phyloP scores from a whole-genome alignment of 2,329 filamentous ascomycete species.

The Colletotrichum sp. region DNA sequence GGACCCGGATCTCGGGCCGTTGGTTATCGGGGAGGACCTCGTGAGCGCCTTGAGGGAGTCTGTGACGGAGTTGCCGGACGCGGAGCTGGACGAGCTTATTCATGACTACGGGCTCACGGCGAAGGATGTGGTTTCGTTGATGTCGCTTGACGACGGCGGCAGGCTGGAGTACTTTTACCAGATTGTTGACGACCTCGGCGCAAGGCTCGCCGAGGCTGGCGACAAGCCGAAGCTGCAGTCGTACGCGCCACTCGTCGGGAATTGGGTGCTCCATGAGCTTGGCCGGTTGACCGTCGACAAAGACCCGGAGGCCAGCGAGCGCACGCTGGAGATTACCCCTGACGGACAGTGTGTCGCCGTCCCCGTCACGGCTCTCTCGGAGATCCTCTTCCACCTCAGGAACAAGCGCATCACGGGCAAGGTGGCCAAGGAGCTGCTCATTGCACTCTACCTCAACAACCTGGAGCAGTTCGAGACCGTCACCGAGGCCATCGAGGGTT shows the following conservation, averaged over 20 bases:
- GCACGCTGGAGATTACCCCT: constrained; percentile 41
- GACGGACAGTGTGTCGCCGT: constrained; percentile 54
- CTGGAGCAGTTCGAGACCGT: constrained; percentile 44
- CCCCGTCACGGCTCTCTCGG: constrained; percentile 51
- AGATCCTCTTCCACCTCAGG: constrained; percentile 55
- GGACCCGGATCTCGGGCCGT: constrained; percentile 85
- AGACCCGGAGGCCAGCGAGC: constrained; percentile 26
- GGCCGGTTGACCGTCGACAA: constrained; percentile 68
- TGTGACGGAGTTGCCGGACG: constrained; percentile 76
- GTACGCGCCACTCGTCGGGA: constrained; percentile 56
- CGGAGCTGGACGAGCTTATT: constrained; percentile 67
- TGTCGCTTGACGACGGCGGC: constrained; percentile 78
- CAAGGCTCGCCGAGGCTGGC: constrained; percentile 22
- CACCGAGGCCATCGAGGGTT: constrained; percentile 46
- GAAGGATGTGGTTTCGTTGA: constrained; percentile 84
- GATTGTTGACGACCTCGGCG: constrained; percentile 57
- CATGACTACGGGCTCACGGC: constrained; percentile 70
- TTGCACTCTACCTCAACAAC: constrained; percentile 54
- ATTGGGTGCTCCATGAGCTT: constrained; percentile 78
- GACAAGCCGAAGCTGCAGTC: constrained; percentile 31
- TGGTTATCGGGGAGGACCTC: constrained; percentile 76
- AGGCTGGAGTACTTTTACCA: constrained; percentile 83
- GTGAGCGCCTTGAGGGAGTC: constrained; percentile 66
- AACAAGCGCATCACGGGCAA: constrained; percentile 56
- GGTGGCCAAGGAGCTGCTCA: constrained; percentile 63